Evolutionary conservation across 331 rosid genomes (phyloP).

Genomic region (Malus hybrid): DNA sequence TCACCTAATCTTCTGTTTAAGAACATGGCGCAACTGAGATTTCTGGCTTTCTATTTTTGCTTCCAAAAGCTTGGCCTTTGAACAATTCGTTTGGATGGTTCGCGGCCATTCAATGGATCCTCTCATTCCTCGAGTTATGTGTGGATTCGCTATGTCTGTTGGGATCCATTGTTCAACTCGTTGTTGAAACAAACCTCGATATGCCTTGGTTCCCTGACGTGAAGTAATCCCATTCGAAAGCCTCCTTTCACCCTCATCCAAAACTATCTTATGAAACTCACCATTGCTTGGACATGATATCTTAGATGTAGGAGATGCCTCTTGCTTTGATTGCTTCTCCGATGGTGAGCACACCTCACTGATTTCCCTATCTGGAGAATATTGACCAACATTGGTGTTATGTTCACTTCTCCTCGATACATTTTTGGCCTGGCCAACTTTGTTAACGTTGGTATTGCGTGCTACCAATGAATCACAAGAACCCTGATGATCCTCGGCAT

Average conservation of each 20-base stretch:
- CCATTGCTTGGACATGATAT: conserved; percentile 5
- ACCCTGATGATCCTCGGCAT: conserved; percentile 8
- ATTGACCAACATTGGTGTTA: conserved; percentile 1
- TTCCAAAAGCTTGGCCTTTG: conserved; percentile 34
- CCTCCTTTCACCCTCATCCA: conserved; percentile 4
- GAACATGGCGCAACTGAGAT: conserved; percentile 39
- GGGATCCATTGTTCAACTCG: conserved; percentile 1
- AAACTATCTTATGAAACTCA: neutral
- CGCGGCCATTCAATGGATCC: conserved; percentile 55
- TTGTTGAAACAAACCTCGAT: conserved; percentile 7
- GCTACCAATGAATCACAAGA: conserved; percentile 4
- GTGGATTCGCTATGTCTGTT: conserved; percentile 36
- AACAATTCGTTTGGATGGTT: conserved; percentile 21
- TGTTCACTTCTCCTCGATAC: neutral
- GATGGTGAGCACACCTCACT: conserved; percentile 6
- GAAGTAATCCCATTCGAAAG: conserved; percentile 13
- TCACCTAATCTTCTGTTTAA: conserved; percentile 30
- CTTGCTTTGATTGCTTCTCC: conserved; percentile 3
- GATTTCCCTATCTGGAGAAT: conserved; percentile 8
- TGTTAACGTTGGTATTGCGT: neutral
- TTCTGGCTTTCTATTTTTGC: conserved; percentile 43
- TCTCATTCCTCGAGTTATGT: conserved; percentile 52
- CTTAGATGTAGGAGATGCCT: conserved; percentile 11
- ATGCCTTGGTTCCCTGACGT: neutral
- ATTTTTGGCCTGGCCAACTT: conserved; percentile 3